Conservation (phyloP, 305 asterid genomes). For the Fraxinus sp. region DNA sequence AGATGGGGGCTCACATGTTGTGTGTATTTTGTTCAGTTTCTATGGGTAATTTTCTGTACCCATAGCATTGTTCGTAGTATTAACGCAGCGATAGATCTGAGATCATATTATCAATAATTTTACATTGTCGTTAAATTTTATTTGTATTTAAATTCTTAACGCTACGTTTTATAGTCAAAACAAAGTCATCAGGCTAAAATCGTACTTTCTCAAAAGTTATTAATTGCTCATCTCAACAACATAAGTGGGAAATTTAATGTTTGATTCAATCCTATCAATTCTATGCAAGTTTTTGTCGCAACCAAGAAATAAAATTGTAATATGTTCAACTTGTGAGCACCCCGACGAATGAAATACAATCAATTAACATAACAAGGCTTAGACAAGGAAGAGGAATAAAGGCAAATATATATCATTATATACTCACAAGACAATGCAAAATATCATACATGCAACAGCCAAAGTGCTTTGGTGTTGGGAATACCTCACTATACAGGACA, state of each 20-base stretch:
- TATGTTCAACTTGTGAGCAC: neutral
- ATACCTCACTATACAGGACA: constrained; percentile 23
- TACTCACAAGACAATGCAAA: constrained; percentile 35
- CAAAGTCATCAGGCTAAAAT: neutral
- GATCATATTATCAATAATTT: neutral
- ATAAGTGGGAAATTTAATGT: neutral
- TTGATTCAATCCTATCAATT: neutral
- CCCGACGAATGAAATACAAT: neutral
- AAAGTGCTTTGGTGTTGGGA: constrained; percentile 5
- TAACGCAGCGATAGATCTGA: neutral
- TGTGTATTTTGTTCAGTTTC: no score
- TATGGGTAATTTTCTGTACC: no score
- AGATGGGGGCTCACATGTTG: no score
- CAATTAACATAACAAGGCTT: neutral
- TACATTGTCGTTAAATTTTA: neutral
- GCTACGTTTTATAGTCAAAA: neutral
- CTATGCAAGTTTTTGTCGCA: neutral
- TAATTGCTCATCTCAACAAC: neutral
- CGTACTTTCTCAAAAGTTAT: neutral
- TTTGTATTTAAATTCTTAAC: neutral
- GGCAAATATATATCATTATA: constrained; percentile 17
- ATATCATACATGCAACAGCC: constrained; percentile 30
- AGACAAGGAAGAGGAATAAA: neutral
- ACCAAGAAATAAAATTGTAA: neutral
- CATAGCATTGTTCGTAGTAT: neutral